Evolutionary conservation across 2,329 filamentous ascomycete species (phyloP).

Genomic region (Aureobasidium zeae): DNA sequence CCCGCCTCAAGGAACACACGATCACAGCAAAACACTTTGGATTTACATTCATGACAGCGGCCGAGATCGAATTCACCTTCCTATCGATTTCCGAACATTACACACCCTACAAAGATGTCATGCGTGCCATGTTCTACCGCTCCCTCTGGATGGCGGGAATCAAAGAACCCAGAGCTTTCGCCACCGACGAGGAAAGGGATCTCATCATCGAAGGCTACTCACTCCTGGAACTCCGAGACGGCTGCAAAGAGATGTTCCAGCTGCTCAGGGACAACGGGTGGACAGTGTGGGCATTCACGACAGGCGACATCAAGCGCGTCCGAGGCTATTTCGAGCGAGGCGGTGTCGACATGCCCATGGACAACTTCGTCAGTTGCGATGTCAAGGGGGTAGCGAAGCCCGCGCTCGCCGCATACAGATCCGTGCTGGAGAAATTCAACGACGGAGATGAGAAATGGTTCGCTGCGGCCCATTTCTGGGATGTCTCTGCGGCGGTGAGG

Average conservation of each 20-base stretch:
- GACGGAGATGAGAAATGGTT: conserved; percentile 41
- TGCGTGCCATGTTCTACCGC: conserved; percentile 41
- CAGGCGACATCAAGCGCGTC: conserved; percentile 43
- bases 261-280: conserved; percentile 40
- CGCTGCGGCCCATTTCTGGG: conserved; percentile 53
- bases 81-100: conserved; percentile 39
- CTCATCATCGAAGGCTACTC: conserved; percentile 34
- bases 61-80: conserved; percentile 44
- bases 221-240: conserved; percentile 28
- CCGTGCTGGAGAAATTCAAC: conserved; percentile 36
- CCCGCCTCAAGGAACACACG: conserved; percentile 31
- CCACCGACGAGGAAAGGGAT: conserved; percentile 36
- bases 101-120: conserved; percentile 35
- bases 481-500: conserved; percentile 43
- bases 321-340: conserved; percentile 43
- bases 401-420: conserved; percentile 38
- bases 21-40: conserved; percentile 38
- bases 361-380: conserved; percentile 47
- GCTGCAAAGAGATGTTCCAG: conserved; percentile 35
- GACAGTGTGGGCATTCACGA: conserved; percentile 47
- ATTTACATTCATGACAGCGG: conserved; percentile 39
- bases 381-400: conserved; percentile 42
- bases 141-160: conserved; percentile 39
- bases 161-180: conserved; percentile 33
- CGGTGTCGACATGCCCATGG: conserved; percentile 41